Base-by-base conservation (phyloP, 345 rosid genomes). In the Melaleuca alternifolia region DNA sequence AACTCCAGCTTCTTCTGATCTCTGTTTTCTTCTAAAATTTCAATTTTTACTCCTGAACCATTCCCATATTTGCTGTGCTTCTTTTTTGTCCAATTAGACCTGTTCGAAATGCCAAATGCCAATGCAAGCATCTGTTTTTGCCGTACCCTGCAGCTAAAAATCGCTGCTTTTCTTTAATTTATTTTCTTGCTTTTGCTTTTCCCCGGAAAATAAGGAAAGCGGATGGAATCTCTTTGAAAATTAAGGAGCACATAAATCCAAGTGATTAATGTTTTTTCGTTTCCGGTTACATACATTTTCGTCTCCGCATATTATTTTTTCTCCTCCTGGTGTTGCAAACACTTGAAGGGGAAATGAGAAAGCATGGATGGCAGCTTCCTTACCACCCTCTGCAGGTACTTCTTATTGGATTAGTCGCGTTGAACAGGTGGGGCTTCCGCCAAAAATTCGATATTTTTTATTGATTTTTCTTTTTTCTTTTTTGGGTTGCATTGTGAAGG, bases 321-420 rank as follows among this genome's bases (percentile, higher is more conserved):
- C 82, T 86, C 61, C 86, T 89, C 86, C 86, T 86, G 87, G 87
- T 85, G 26, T 50, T 89, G 87, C 89, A 86, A 89, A 92, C 54
- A 90, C 92, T 93, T 89, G 83, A 86, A 86, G 20, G 23, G 88
- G 88, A 88, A 89, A 97, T 97, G 99, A 96, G 99, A 94, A 97
- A 95, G 91, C 93, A 97, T 90, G 99, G 99, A 91, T 97, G 99
- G 99, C 96, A 97, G 87, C 97, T 97, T 87, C 99, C 99, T 61
- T 95, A 96, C 65, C 99, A 97, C 85, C 99, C 99, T n/a, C 99
- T 97, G 81, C 99, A 97, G 98, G 99, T 94, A 50, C 54, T n/a
- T 23, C 86, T 86, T 83, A 33, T 86, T 84, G 65, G 5, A 12
- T 26, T 59, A 21, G 28, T 50, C 41, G 20, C 24, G 85, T 33